A percentile compares a stretch with the other conserved stretches of the same genome.
Conservation (phyloP, 2,329 filamentous ascomycete species). For the Magnaporthiopsis incrustans region DNA sequence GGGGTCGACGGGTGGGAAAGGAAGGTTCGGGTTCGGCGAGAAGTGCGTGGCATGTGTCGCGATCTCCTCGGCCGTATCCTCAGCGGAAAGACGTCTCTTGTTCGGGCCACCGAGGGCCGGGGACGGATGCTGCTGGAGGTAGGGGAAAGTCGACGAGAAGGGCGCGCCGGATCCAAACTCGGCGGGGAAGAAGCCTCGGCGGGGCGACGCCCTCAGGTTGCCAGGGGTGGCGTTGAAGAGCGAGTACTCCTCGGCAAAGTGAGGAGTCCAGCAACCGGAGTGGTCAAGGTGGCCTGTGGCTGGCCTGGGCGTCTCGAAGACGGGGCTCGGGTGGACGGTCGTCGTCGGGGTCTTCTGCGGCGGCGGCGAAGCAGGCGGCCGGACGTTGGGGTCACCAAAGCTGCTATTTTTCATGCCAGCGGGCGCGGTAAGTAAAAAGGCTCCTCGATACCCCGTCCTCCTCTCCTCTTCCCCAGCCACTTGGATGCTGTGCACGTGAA, state of each 20-base stretch:
- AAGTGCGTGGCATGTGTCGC: conserved; percentile 57
- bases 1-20: conserved; percentile 52
- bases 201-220: conserved; percentile 40
- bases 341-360: conserved; percentile 51
- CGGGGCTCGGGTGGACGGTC: conserved; percentile 42
- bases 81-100: conserved; percentile 44
- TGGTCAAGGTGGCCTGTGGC: conserved; percentile 39
- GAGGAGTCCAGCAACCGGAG: conserved; percentile 48
- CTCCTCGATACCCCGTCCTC: background rate
- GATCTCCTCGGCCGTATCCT: conserved; percentile 40
- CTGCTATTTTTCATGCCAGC: conserved; percentile 26
- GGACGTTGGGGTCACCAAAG: conserved; percentile 57
- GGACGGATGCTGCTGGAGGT: conserved; percentile 16
- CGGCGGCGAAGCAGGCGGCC: conserved; percentile 42
- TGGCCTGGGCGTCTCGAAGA: conserved; percentile 49
- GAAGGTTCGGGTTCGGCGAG: conserved; percentile 42
- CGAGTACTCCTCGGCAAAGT: conserved; percentile 57
- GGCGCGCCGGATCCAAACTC: conserved; percentile 29
- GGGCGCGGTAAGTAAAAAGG: conserved; percentile 26
- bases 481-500: background rate
- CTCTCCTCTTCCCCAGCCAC: background rate
- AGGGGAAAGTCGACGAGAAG: conserved; percentile 15
- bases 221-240: conserved; percentile 58
- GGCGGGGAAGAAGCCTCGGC: conserved; percentile 30
- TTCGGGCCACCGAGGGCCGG: conserved; percentile 18